Conservation (phyloP, 805 yeast genomes). For the Cyberlindnera veronae region DNA sequence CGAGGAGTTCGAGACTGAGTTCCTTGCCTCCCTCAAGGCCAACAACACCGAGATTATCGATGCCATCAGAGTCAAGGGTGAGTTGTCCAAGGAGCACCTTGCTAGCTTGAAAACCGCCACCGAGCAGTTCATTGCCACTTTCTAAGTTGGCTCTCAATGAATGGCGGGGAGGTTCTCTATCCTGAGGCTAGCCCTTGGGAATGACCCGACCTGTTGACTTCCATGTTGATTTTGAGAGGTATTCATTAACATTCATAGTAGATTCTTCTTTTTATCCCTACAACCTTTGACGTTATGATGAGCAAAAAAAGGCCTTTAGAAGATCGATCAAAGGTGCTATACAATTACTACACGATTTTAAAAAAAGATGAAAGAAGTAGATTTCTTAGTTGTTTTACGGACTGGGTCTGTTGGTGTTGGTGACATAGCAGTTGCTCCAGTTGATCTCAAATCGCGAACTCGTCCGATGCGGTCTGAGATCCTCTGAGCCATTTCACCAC, state of each 20-base stretch:
- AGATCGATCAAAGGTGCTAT: constrained; percentile 15
- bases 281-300: constrained; percentile 24
- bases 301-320: constrained; percentile 19
- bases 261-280: constrained; percentile 18
- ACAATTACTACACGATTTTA: constrained; percentile 7
- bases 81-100: constrained; percentile 82
- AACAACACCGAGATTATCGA: constrained; percentile 81
- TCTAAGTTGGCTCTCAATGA: constrained; percentile 39
- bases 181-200: constrained; percentile 10
- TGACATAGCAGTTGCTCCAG: background rate
- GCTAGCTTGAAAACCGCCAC: constrained; percentile 87
- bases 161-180: background rate
- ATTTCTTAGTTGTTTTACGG: too few species aligned
- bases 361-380: background rate
- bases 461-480: too few species aligned
- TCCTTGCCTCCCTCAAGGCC: constrained; percentile 88
- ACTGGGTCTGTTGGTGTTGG: too few species aligned
- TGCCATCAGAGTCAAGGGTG: constrained; percentile 86
- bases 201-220: constrained; percentile 3
- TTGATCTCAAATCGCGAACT: background rate
- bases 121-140: constrained; percentile 89
- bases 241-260: constrained; percentile 22
- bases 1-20: constrained; percentile 87
- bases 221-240: constrained; percentile 14
- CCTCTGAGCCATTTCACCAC: too few species aligned